These are phyloP conservation scores for Grigorovia jiainica DNA, from an alignment of 805 yeast genomes.

Conservation along the genomic window DNA sequence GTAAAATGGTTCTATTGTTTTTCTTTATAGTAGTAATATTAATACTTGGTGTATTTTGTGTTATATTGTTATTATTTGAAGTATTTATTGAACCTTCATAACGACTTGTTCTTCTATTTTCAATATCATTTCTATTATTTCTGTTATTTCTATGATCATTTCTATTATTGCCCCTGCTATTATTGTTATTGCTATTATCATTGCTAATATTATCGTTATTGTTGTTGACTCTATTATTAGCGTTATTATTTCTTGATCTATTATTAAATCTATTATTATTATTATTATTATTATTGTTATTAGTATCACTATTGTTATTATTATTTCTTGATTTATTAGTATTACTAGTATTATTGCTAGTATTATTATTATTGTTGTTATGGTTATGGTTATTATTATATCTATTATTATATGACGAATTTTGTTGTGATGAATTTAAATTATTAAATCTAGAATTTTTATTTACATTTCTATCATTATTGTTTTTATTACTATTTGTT, in stretches of 20 bases:
- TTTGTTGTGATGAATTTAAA: too few relatives aligned
- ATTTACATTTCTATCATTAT: not conserved
- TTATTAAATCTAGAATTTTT: too few relatives aligned
- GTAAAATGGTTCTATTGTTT: not conserved
- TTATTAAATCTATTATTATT: not conserved
- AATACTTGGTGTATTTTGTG: slow-evolving; percentile 2
- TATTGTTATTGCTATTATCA: not conserved
- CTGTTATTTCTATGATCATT: slow-evolving; percentile 1
- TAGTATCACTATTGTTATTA: not conserved
- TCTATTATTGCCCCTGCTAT: not conserved
- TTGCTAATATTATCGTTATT: not conserved
- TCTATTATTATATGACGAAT: slow-evolving; percentile 1
- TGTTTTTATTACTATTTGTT: not conserved
- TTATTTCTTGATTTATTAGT: not conserved
- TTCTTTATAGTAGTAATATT: not conserved
- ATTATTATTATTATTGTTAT: not conserved
- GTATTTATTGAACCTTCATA: slow-evolving; percentile 3
- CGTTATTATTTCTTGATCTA: not conserved
- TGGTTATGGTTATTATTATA: not conserved
- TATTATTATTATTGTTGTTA: not conserved
- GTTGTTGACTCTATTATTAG: not conserved
- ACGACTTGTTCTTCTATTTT: slow-evolving; percentile 1
- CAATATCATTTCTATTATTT: not conserved
- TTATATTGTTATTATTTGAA: not conserved
- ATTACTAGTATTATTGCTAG: not conserved